Evolutionary conservation across 768 basidiomycete species (phyloP), one percentile per base, ranked within the genome.

Genomic region (Grammothele lineata): DNA sequence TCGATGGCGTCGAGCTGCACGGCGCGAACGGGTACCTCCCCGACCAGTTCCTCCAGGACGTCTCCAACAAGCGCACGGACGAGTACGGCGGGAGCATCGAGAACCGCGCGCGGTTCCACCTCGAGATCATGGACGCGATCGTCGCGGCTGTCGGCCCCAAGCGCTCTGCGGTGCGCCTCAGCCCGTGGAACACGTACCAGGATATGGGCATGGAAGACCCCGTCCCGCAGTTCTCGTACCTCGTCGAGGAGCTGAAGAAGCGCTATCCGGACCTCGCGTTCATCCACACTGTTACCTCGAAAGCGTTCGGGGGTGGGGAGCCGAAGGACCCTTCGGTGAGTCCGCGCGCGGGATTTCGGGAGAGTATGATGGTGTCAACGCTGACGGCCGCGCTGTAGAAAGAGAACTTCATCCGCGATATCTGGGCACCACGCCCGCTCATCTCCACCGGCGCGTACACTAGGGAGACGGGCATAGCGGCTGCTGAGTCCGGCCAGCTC

Each of bases 151-250:
- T 77, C 35, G 78, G 77, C 2, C 59, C 63, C 42, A 65, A 70
- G 34, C 61, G 65, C 36, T 64, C 67, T 6, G 75, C 64, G 1
- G 60, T 77, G 43, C 67, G 76, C 17, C 40, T 66, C 22, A 61
- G 56, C 22, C 65, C 70, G 14, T 75, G 64, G 67, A 48, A 56
- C 32, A 35, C 33, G 1, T 60, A 57, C 54, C 58, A 68, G 66
- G 58, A 60, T 39, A 78, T 83, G 76, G 57, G 65, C 5, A 76
- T 77, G 74, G 48, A 55, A 3, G 68, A 82, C 45, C 81, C 80
- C 0, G 58, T 71, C 3, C 75, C 78, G 0, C 76, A 76, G 6
- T 84, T 76, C 65, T 54, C 66, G 0, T 69, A 80, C 57, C 49
- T 82, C 30, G 66, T 74, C 23, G 45, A 63, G 3, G 40, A 68